These are phyloP conservation scores for Penicillium ochrochloron DNA, from an alignment of 495 filamentous ascomycete species.

Conservation along the genomic window DNA sequence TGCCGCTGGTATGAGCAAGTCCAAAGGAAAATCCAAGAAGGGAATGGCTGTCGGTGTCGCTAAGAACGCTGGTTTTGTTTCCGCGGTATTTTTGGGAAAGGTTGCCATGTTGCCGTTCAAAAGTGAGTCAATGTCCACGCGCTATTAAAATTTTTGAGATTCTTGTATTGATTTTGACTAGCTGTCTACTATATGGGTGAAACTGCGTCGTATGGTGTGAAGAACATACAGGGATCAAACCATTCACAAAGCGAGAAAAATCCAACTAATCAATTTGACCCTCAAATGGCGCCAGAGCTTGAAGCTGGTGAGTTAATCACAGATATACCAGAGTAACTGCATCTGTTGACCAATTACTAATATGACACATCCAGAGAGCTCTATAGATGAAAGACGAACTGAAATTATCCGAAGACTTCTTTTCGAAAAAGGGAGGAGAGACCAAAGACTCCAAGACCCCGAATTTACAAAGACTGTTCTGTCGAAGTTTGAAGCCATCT, in stretches of 20 bases:
- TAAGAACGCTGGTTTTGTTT: constrained; percentile 13
- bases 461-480: not conserved
- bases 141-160: not conserved
- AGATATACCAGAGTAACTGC: no score
- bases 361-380: not conserved
- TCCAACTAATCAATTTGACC: not conserved
- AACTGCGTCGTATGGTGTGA: no score
- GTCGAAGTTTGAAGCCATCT: not conserved
- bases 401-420: not conserved
- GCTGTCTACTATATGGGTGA: constrained; percentile 17
- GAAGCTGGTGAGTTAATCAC: not conserved
- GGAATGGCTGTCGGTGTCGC: constrained; percentile 2
- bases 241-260: not conserved
- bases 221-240: not conserved
- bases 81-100: constrained; percentile 13
- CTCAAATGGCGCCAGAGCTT: not conserved
- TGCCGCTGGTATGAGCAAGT: not conserved
- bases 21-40: not conserved
- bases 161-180: not conserved
- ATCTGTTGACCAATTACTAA: no score
- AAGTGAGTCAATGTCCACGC: no score
- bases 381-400: not conserved
- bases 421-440: not conserved
- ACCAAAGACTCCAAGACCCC: not conserved
- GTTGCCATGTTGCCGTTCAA: constrained; percentile 17